Percentiles rank a stretch among this genome's conserved stretches.
phyloP scores from a whole-genome alignment of 2,329 filamentous ascomycete genomes.

The Mariannaea sp. region DNA sequence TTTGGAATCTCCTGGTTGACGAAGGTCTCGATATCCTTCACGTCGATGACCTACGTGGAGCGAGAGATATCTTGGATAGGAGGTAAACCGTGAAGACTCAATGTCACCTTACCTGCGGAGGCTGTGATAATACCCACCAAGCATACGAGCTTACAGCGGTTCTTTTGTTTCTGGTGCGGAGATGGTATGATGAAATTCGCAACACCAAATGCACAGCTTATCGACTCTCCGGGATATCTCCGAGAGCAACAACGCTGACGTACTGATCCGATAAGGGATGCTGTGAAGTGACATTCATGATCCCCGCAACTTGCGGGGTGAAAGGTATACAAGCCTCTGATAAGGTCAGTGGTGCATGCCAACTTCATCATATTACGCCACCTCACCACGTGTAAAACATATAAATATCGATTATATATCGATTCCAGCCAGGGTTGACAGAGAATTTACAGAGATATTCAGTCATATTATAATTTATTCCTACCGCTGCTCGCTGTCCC shows the following conservation, averaged over 20 bases:
- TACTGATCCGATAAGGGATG: conserved; percentile 7
- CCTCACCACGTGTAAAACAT: no score
- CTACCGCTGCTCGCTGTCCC: background rate
- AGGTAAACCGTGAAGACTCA: background rate
- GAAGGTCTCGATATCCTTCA: conserved; percentile 66
- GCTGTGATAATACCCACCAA: background rate
- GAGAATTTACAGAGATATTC: conserved; percentile 3
- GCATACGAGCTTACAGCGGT: no score
- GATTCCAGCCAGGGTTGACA: conserved; percentile 6
- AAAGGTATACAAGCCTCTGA: background rate
- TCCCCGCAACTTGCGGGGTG: conserved; percentile 32
- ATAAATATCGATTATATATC: no score
- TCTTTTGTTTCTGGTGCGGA: background rate
- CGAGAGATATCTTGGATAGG: conserved; percentile 21
- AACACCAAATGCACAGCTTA: conserved; percentile 13
- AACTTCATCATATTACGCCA: background rate
- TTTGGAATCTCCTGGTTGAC: conserved; percentile 60
- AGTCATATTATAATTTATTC: background rate
- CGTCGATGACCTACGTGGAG: conserved; percentile 61
- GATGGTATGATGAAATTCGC: background rate
- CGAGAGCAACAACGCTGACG: conserved; percentile 30
- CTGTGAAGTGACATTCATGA: conserved; percentile 15
- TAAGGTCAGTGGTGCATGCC: background rate
- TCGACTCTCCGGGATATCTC: conserved; percentile 40
- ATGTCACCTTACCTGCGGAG: background rate